Evolutionary conservation across 495 filamentous ascomycete species (phyloP).

Genomic region (Wilcoxina mikolae): DNA sequence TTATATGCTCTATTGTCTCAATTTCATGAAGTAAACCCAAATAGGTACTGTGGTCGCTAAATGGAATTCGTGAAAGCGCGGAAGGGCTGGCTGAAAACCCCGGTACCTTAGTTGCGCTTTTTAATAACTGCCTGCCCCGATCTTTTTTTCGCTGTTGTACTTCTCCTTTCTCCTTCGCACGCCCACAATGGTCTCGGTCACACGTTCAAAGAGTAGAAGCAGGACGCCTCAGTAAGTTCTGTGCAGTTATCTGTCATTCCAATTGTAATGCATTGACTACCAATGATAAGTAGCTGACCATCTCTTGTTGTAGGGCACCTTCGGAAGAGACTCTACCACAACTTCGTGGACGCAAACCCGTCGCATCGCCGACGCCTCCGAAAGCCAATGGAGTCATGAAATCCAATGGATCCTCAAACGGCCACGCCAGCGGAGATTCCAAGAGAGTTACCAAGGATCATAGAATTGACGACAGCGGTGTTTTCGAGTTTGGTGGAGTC

Average conservation of each 20-base stretch:
- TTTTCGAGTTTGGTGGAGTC: slow-evolving; percentile 82
- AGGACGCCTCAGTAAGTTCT: background rate
- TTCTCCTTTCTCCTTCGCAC: background rate
- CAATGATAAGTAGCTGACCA: too few relatives aligned
- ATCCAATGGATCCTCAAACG: slow-evolving; percentile 1
- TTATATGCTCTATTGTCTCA: too few relatives aligned
- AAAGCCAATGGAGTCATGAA: background rate
- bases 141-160: background rate
- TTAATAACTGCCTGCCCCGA: too few relatives aligned
- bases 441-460: slow-evolving; percentile 45
- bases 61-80: too few relatives aligned
- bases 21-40: too few relatives aligned
- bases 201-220: slow-evolving; percentile 5
- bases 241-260: too few relatives aligned
- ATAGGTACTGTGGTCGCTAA: too few relatives aligned
- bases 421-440: background rate
- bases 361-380: background rate
- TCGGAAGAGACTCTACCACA: too few relatives aligned
- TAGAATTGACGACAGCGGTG: slow-evolving; percentile 62
- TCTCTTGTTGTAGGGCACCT: too few relatives aligned
- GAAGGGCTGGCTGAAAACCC: too few relatives aligned
- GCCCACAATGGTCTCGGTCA: slow-evolving; percentile 2
- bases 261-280: too few relatives aligned
- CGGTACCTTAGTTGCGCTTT: too few relatives aligned
- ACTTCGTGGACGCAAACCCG: background rate